A percentile compares a stretch with the other conserved stretches of the same genome.
phyloP scores from a whole-genome alignment of 768 basidiomycete genomes.

The Cystoderma amianthinum region DNA sequence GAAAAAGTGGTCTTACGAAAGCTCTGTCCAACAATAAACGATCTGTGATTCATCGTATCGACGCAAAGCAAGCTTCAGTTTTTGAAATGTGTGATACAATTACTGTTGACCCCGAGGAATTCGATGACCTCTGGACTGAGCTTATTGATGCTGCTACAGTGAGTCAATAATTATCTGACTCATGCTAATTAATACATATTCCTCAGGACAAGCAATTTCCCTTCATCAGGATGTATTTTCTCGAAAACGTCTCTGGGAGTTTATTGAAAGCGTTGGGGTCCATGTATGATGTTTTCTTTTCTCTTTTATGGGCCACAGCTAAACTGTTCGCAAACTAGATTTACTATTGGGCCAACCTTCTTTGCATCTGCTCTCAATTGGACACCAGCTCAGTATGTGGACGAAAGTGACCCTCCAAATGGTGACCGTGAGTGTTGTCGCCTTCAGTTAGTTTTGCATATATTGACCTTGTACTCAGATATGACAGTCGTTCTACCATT shows the following conservation, averaged over 20 bases:
- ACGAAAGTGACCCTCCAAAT: conserved; percentile 19
- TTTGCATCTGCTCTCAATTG: conserved; percentile 43
- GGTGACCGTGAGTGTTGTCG: conserved; percentile 32
- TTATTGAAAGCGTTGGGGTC: conserved; percentile 47
- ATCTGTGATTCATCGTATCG: too few relatives aligned
- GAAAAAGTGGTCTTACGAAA: neutral
- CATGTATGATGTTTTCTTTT: conserved; percentile 22
- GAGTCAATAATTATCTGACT: too few relatives aligned
- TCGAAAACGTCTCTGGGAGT: conserved; percentile 38
- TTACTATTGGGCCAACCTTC: conserved; percentile 45
- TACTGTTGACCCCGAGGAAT: too few relatives aligned
- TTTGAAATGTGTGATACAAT: too few relatives aligned
- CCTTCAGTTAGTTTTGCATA: neutral
- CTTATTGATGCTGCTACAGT: too few relatives aligned
- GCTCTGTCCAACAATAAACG: neutral
- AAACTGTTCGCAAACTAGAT: conserved; percentile 22
- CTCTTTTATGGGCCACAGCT: neutral
- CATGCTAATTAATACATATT: too few relatives aligned
- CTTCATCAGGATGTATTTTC: conserved; percentile 41
- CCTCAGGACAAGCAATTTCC: too few relatives aligned
- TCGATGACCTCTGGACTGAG: too few relatives aligned
- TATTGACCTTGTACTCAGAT: conserved; percentile 30
- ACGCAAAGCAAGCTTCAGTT: too few relatives aligned
- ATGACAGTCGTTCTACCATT: conserved; percentile 46
- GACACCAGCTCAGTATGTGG: conserved; percentile 51